phyloP scores from a whole-genome alignment of 2,329 filamentous ascomycete species.

The Aspergillus brunneoviolaceus region DNA sequence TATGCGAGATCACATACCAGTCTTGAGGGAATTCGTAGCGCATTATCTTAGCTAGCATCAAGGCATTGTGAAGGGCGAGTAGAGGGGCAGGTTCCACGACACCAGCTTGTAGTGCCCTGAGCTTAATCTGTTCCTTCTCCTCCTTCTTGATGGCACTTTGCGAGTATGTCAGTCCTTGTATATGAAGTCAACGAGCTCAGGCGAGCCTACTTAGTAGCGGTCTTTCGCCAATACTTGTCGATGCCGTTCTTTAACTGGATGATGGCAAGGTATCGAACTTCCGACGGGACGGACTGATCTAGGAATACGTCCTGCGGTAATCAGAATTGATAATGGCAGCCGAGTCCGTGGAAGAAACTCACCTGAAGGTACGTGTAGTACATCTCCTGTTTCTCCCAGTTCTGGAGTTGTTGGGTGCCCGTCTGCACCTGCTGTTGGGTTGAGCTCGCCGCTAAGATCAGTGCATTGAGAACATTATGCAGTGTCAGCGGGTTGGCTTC shows the following conservation, averaged over 20 bases:
- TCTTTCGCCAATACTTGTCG: constrained; percentile 88
- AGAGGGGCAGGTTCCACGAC: constrained; percentile 72
- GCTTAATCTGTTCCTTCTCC: constrained; percentile 75
- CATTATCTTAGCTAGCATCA: constrained; percentile 83
- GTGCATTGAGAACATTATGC: constrained; percentile 62
- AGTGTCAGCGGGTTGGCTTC: constrained; percentile 71
- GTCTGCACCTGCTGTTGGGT: constrained; percentile 66
- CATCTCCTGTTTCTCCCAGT: constrained; percentile 67
- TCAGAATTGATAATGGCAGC: not conserved
- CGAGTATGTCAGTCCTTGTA: constrained; percentile 17
- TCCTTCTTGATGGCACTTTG: constrained; percentile 60
- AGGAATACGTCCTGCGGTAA: constrained; percentile 69
- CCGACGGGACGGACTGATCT: constrained; percentile 70
- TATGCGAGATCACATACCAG: constrained; percentile 57
- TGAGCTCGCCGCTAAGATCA: constrained; percentile 64
- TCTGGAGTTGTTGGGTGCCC: constrained; percentile 65
- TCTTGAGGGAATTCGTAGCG: constrained; percentile 85
- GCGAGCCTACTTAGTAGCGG: constrained; percentile 62
- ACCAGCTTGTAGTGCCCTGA: constrained; percentile 71
- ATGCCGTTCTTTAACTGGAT: constrained; percentile 97
- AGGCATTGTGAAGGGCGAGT: constrained; percentile 81
- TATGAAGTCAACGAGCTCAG: not conserved
- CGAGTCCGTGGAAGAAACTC: constrained; percentile 15
- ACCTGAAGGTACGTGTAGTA: constrained; percentile 72
- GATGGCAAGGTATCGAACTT: constrained; percentile 83